phyloP scores from a whole-genome alignment of 202 grass and related monocot genomes.

The Setaria italica region DNA sequence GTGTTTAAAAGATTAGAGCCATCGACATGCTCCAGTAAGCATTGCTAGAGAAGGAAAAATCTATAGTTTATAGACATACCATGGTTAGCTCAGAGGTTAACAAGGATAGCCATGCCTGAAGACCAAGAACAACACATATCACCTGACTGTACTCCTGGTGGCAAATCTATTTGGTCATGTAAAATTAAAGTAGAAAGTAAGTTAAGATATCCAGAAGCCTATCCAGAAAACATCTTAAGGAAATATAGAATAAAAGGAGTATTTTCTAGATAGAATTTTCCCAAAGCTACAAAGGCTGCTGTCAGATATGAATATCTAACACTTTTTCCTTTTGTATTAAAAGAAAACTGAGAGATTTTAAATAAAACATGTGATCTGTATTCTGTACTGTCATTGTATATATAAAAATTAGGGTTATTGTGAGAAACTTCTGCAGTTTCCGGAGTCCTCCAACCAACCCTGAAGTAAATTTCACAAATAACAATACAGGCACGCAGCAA shows the following conservation, averaged over 20 bases:
- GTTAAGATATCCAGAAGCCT: background rate
- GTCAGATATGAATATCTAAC: background rate
- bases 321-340: background rate
- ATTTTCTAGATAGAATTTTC: background rate
- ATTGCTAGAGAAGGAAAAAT: background rate
- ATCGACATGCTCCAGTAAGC: background rate
- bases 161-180: conserved; percentile 58
- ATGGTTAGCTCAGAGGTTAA: conserved; percentile 73
- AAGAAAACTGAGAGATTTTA: background rate
- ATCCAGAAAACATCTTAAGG: background rate
- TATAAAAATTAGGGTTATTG: background rate
- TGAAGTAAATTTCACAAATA: background rate
- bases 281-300: background rate
- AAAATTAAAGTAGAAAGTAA: conserved; percentile 18
- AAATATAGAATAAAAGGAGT: too few relatives aligned
- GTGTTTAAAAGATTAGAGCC: conserved; percentile 7
- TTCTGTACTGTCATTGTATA: background rate
- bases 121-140: conserved; percentile 63
- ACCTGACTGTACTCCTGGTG: conserved; percentile 64
- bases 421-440: background rate
- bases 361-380: background rate
- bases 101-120: conserved; percentile 75
- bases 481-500: background rate
- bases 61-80: conserved; percentile 40
- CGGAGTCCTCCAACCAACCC: background rate